phyloP scores from a whole-genome alignment of 306 rosid species.

The Dryas octopetala region DNA sequence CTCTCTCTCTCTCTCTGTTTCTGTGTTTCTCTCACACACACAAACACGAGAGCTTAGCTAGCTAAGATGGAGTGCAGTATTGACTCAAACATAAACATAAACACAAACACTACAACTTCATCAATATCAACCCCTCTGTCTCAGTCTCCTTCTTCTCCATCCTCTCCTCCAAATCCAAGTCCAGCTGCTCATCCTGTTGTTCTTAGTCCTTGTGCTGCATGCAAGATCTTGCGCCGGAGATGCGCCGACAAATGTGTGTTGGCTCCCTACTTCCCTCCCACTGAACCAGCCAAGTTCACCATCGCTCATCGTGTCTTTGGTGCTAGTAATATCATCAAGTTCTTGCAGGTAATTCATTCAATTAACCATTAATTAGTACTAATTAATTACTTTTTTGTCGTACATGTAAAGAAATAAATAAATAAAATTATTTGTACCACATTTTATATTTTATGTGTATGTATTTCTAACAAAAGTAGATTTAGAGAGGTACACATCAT shows the following conservation, averaged over 20 bases:
- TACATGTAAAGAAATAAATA: too few species aligned
- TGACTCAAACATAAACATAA: slow-evolving; percentile 3
- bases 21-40: background rate
- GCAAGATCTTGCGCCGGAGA: slow-evolving; percentile 77
- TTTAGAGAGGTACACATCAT: too few species aligned
- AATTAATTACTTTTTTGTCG: too few species aligned
- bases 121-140: slow-evolving; percentile 38
- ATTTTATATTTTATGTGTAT: too few species aligned
- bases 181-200: slow-evolving; percentile 33
- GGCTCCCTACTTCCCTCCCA: slow-evolving; percentile 96
- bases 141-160: slow-evolving; percentile 37
- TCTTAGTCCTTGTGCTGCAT: slow-evolving; percentile 87
- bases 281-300: slow-evolving; percentile 87
- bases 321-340: slow-evolving; percentile 93
- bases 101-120: slow-evolving; percentile 12
- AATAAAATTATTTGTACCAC: too few species aligned
- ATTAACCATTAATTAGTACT: background rate
- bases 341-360: slow-evolving; percentile 62
- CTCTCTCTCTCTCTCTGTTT: slow-evolving; percentile 9
- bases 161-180: slow-evolving; percentile 23
- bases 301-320: slow-evolving; percentile 90
- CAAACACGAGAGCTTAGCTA: background rate
- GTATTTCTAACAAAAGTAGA: too few species aligned
- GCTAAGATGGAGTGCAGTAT: slow-evolving; percentile 19
- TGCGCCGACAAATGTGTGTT: slow-evolving; percentile 85